phyloP scores from a whole-genome alignment of 2,329 filamentous ascomycete genomes.

The Nemania bipapillata region DNA sequence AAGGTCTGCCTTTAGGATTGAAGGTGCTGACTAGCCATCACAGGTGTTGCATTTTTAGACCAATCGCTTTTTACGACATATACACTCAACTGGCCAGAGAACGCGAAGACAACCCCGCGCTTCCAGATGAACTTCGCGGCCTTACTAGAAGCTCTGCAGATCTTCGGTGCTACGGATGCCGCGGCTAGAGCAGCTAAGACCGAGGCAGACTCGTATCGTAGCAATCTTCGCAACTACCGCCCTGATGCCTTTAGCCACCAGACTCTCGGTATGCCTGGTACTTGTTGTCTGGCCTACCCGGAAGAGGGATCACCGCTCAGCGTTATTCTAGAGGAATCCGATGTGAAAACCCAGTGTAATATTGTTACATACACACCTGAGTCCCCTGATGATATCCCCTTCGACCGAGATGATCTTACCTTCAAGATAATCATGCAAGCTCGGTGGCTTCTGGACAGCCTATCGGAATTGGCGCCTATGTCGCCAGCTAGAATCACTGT shows the following conservation, averaged over 20 bases:
- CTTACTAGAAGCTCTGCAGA: conserved; percentile 92
- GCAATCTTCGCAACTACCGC: conserved; percentile 70
- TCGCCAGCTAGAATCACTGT: conserved; percentile 79
- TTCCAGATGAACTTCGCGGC: conserved; percentile 91
- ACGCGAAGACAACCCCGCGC: conserved; percentile 66
- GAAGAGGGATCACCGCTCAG: conserved; percentile 80
- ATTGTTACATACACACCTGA: conserved; percentile 88
- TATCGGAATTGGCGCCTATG: conserved; percentile 75
- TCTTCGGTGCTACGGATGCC: conserved; percentile 86
- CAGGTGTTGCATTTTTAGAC: conserved; percentile 84
- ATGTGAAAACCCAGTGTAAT: conserved; percentile 88
- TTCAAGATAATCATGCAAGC: conserved; percentile 97
- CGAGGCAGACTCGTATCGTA: conserved; percentile 69
- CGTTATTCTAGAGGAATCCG: conserved; percentile 85
- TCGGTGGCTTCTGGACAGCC: conserved; percentile 75
- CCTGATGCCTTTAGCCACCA: conserved; percentile 84
- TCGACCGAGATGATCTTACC: conserved; percentile 79
- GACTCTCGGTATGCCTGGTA: conserved; percentile 82
- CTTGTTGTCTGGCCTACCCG: conserved; percentile 83
- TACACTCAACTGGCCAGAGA: conserved; percentile 67
- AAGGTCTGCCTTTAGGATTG: conserved; percentile 1
- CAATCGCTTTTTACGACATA: conserved; percentile 90
- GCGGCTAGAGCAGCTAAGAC: conserved; percentile 67
- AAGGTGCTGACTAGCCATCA: conserved; percentile 33
- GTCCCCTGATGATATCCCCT: conserved; percentile 81